These are phyloP conservation scores for Neofusicoccum kwambonambiense DNA, from an alignment of 2,329 filamentous ascomycete species.

Conservation along the genomic window DNA sequence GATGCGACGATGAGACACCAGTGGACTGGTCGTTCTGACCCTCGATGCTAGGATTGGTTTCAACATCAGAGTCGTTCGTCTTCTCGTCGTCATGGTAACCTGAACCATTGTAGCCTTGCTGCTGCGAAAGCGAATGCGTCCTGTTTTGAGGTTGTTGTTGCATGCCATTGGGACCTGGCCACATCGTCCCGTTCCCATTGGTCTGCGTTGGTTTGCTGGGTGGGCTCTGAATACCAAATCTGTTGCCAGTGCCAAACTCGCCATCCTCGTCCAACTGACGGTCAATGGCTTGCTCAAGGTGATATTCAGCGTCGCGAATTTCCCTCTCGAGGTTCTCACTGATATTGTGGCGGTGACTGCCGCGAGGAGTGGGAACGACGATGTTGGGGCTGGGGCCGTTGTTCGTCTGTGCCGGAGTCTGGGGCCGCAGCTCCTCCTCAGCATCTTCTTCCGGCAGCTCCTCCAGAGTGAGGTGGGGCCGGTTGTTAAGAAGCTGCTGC, in stretches of 20 bases:
- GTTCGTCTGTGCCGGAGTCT: slow-evolving; percentile 39
- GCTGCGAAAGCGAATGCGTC: slow-evolving; percentile 69
- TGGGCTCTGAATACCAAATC: slow-evolving; percentile 20
- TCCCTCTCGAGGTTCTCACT: slow-evolving; percentile 79
- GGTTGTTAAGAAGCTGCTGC: slow-evolving; percentile 47
- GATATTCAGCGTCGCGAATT: slow-evolving; percentile 82
- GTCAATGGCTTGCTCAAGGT: slow-evolving; percentile 75
- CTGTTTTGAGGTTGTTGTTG: slow-evolving; percentile 74
- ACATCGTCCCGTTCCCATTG: slow-evolving; percentile 21
- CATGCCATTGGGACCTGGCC: slow-evolving; percentile 51
- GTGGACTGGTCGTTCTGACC: slow-evolving; percentile 37
- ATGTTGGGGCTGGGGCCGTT: slow-evolving; percentile 51
- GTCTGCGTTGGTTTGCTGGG: slow-evolving; percentile 27
- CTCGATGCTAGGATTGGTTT: slow-evolving; percentile 38
- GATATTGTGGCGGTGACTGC: slow-evolving; percentile 67
- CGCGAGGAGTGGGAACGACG: slow-evolving; percentile 59
- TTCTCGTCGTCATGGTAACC: slow-evolving; percentile 38
- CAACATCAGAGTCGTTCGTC: slow-evolving; percentile 39
- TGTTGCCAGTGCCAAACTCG: slow-evolving; percentile 61
- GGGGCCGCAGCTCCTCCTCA: slow-evolving; percentile 47
- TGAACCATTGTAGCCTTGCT: slow-evolving; percentile 44
- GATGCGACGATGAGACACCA: slow-evolving; percentile 36
- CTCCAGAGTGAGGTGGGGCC: slow-evolving; percentile 55
- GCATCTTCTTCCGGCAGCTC: slow-evolving; percentile 75
- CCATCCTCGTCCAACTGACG: slow-evolving; percentile 77